phyloP scores from a whole-genome alignment of 2,329 filamentous ascomycete genomes.

The Knufia petricola region DNA sequence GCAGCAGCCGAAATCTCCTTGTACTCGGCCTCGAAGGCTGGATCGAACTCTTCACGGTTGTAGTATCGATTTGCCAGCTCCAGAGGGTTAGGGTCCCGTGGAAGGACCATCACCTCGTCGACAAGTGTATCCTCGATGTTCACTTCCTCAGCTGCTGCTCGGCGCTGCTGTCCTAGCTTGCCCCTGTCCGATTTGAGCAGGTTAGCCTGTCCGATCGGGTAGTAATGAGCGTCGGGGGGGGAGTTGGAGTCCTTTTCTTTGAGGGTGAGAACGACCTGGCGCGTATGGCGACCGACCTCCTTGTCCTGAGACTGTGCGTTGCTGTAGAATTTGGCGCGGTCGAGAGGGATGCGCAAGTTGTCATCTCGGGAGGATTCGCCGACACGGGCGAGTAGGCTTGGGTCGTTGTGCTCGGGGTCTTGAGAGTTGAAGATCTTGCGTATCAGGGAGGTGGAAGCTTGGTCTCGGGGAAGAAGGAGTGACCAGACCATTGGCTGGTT shows the following conservation, averaged over 20 bases:
- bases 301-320: constrained; percentile 32
- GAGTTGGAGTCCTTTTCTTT: constrained; percentile 36
- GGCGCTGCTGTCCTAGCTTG: constrained; percentile 29
- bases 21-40: constrained; percentile 29
- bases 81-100: constrained; percentile 37
- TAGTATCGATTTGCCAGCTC: constrained; percentile 27
- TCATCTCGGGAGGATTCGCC: constrained; percentile 28
- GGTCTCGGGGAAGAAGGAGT: constrained; percentile 46
- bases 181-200: constrained; percentile 43
- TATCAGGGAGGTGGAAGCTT: constrained; percentile 40
- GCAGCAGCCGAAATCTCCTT: constrained; percentile 16
- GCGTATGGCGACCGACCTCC: constrained; percentile 40
- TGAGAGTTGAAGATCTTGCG: constrained; percentile 47
- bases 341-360: constrained; percentile 28
- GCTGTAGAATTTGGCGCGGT: constrained; percentile 51
- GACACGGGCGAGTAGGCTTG: constrained; percentile 34
- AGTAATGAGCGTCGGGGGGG: constrained; percentile 49
- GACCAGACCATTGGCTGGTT: constrained; percentile 50
- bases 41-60: constrained; percentile 38
- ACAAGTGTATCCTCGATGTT: constrained; percentile 30
- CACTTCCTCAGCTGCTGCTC: constrained; percentile 29
- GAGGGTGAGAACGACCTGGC: constrained; percentile 49
- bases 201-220: constrained; percentile 38
- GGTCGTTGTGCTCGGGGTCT: constrained; percentile 45
- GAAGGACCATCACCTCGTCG: constrained; percentile 42